Base-by-base conservation (phyloP, 73 alveolate species). In the Stentor coeruleus region DNA sequence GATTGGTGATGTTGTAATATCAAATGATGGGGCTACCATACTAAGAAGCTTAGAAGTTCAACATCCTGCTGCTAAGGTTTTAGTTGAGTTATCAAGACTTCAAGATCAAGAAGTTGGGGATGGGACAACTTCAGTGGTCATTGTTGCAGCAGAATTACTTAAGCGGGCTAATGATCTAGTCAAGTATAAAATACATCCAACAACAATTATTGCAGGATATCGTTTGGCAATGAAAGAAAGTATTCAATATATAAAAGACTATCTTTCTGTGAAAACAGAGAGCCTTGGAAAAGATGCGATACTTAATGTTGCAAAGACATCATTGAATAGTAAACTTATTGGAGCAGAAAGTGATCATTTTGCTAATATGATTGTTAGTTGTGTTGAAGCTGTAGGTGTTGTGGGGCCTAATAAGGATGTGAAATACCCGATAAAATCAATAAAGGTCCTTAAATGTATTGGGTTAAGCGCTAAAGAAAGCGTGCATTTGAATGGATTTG, bases 11-110 rank as follows among this genome's bases (percentile, higher is more conserved):
- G 99, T 97, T 38, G 94, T 98, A 76, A 96, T 97, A 72, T 96
- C 99, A 40, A 97, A 97, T 76, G 99, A 97, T 77, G 99, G 99
- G 15, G 99, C 99, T 76, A 97, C 99, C 40, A 95, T 97, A 83
- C 83, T 97, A 49, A 95, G 91, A 81, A 96, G 93, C 83, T 91
- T 97, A 57, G 92, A 97, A 88, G 98, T 97, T 60, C 97, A 96
- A 82, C 99, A 97, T 84, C 99, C 99, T 4, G 99, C 99, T 39
- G 99, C 99, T 42, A 97, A 97, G 95, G 99, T 97, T 26, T 87
- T 97, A 38, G 99, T 96, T 55, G 99, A 97, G 75, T 86, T 97
- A 72, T 94, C 99, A 39, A 92, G 95, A 84, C 91, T 97, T 35
- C 98, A 97, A 88, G 99, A 95, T 81, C 91, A 89, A 85, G 95